These are phyloP conservation scores for Rubus idaeus DNA, from an alignment of 306 rosid genomes.

Conservation along the genomic window DNA sequence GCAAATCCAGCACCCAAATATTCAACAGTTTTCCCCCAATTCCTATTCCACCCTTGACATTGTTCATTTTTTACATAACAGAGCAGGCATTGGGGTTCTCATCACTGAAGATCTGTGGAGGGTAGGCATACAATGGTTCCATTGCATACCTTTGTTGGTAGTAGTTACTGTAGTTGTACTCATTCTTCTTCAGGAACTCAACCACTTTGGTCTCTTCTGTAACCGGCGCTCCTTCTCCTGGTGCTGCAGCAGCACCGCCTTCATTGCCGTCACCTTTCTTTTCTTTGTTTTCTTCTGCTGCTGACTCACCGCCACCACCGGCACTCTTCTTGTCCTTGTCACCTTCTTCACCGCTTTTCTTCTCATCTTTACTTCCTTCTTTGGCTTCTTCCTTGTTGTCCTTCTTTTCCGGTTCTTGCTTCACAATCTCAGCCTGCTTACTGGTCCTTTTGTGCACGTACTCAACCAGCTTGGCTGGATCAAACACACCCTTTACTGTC, in stretches of 20 bases:
- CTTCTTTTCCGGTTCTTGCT: slow-evolving; percentile 57
- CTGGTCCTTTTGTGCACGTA: slow-evolving; percentile 73
- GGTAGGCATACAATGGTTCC: slow-evolving; percentile 45
- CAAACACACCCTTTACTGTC: slow-evolving; percentile 76
- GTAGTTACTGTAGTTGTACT: slow-evolving; percentile 35
- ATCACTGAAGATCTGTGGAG: slow-evolving; percentile 86
- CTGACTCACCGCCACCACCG: slow-evolving; percentile 24
- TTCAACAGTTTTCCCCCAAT: slow-evolving; percentile 13
- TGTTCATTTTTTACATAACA: slow-evolving; percentile 34
- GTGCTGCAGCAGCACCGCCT: not conserved
- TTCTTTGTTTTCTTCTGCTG: slow-evolving; percentile 21
- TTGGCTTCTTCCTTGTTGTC: slow-evolving; percentile 36
- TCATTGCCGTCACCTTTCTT: slow-evolving; percentile 18
- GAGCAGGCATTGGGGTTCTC: slow-evolving; percentile 83
- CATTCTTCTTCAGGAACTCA: slow-evolving; percentile 54
- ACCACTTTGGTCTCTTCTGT: slow-evolving; percentile 40
- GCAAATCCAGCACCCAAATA: slow-evolving; percentile 18
- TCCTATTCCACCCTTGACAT: slow-evolving; percentile 11
- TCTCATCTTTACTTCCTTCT: slow-evolving; percentile 23
- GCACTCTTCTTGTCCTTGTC: slow-evolving; percentile 19
- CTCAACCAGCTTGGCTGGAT: slow-evolving; percentile 54
- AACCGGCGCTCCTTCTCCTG: not conserved
- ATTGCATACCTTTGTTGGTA: slow-evolving; percentile 46
- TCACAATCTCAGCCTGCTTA: slow-evolving; percentile 68
- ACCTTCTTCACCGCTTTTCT: slow-evolving; percentile 30